Percentiles rank a stretch among this genome's conserved stretches.
Conservation (phyloP, 2,329 filamentous ascomycete genomes). For the Exophiala dermatitidis region DNA sequence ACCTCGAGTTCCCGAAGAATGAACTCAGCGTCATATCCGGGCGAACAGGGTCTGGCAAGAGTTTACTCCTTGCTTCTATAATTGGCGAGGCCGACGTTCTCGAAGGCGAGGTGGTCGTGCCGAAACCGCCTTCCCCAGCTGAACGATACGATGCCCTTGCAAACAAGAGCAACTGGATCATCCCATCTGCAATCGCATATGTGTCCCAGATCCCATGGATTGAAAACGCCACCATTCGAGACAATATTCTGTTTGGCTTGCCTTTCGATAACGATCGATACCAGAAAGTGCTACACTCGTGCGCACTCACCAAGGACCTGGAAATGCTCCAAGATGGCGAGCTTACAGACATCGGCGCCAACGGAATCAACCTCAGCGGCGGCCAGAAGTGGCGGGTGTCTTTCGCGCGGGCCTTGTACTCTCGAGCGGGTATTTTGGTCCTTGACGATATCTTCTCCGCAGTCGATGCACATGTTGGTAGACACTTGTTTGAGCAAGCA, state of each 20-base stretch:
- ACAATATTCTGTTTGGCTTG: conserved; percentile 72
- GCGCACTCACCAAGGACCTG: conserved; percentile 67
- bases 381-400: conserved; percentile 79
- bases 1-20: conserved; percentile 58
- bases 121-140: conserved; percentile 42
- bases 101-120: conserved; percentile 51
- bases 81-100: conserved; percentile 69
- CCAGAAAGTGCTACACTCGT: conserved; percentile 61
- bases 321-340: conserved; percentile 71
- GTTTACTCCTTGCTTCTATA: conserved; percentile 63
- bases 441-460: conserved; percentile 79
- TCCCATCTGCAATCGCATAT: conserved; percentile 63
- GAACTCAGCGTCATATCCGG: conserved; percentile 69
- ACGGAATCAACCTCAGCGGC: conserved; percentile 76
- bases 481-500: conserved; percentile 70
- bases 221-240: conserved; percentile 69
- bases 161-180: conserved; percentile 57
- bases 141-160: conserved; percentile 58
- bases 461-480: conserved; percentile 72
- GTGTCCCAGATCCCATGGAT: conserved; percentile 80
- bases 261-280: conserved; percentile 65
- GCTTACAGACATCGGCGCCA: conserved; percentile 72
- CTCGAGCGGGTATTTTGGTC: conserved; percentile 65
- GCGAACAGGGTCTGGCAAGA: conserved; percentile 72
- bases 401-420: conserved; percentile 73